Conservation (phyloP, 108 stramenopile species). For the Bacterosira constricta region DNA sequence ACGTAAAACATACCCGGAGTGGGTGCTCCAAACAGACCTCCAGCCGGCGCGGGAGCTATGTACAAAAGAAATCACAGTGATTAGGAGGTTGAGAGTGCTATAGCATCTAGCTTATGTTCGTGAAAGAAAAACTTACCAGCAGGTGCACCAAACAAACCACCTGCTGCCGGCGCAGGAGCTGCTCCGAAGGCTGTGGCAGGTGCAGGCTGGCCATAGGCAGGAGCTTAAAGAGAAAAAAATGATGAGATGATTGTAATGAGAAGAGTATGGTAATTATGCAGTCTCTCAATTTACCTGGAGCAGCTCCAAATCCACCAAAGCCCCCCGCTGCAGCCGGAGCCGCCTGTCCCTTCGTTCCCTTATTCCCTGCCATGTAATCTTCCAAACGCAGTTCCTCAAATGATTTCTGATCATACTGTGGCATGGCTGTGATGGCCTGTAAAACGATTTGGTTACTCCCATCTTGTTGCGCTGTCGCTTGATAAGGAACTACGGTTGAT, state of each 20-base stretch:
- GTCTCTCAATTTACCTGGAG: neutral
- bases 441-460: slow-evolving; percentile 70
- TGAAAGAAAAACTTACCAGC: slow-evolving; percentile 3
- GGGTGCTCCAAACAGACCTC: slow-evolving; percentile 36
- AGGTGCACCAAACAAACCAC: slow-evolving; percentile 63
- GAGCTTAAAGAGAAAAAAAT: neutral
- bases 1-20: slow-evolving; percentile 8
- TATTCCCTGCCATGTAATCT: slow-evolving; percentile 87
- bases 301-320: slow-evolving; percentile 46
- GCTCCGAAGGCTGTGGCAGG: slow-evolving; percentile 41
- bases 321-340: slow-evolving; percentile 18
- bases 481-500: slow-evolving; percentile 59
- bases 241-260: neutral
- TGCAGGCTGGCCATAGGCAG: slow-evolving; percentile 22
- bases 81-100: neutral
- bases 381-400: slow-evolving; percentile 93
- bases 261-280: neutral
- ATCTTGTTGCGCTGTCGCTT: slow-evolving; percentile 61
- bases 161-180: slow-evolving; percentile 36
- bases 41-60: slow-evolving; percentile 59
- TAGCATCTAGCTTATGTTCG: neutral
- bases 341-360: slow-evolving; percentile 53
- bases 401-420: slow-evolving; percentile 79
- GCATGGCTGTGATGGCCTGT: slow-evolving; percentile 89
- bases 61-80: neutral